Percentiles rank a stretch among this genome's conserved stretches.
phyloP scores from a whole-genome alignment of 108 stramenopile species.

The Mediolabrus comicus region DNA sequence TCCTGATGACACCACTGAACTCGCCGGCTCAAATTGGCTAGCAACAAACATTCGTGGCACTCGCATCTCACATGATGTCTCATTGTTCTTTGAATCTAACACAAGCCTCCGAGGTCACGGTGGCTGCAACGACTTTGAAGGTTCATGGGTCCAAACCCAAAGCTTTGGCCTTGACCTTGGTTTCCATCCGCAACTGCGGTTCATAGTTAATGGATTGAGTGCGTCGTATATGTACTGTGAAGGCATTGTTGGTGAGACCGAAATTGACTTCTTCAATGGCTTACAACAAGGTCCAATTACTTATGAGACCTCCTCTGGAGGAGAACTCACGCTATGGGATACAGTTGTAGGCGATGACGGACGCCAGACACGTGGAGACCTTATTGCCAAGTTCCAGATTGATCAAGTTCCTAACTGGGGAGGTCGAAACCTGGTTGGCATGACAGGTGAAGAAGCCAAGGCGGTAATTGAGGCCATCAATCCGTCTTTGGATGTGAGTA shows the following conservation, averaged over 20 bases:
- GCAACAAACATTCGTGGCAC: background rate
- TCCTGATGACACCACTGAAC: background rate
- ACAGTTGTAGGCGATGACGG: background rate
- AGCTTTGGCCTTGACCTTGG: background rate
- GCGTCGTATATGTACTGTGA: background rate
- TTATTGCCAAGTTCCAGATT: background rate
- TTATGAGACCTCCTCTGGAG: background rate
- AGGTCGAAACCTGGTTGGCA: slow-evolving; percentile 17
- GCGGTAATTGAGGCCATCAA: background rate
- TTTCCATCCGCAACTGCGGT: background rate
- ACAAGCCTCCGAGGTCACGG: background rate
- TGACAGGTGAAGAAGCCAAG: slow-evolving; percentile 41
- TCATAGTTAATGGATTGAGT: background rate
- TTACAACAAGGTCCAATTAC: background rate
- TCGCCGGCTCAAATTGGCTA: background rate
- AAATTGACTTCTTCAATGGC: background rate
- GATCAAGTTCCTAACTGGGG: background rate
- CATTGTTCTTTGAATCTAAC: background rate
- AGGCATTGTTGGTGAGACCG: background rate
- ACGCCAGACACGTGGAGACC: background rate
- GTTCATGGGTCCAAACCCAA: background rate
- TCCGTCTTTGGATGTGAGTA: background rate
- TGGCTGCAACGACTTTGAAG: background rate
- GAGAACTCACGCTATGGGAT: background rate
- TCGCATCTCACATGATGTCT: background rate